Evolutionary conservation across 305 asterid genomes (phyloP), one percentile per base, ranked within the genome.

Genomic region (Fraxinus velutina): DNA sequence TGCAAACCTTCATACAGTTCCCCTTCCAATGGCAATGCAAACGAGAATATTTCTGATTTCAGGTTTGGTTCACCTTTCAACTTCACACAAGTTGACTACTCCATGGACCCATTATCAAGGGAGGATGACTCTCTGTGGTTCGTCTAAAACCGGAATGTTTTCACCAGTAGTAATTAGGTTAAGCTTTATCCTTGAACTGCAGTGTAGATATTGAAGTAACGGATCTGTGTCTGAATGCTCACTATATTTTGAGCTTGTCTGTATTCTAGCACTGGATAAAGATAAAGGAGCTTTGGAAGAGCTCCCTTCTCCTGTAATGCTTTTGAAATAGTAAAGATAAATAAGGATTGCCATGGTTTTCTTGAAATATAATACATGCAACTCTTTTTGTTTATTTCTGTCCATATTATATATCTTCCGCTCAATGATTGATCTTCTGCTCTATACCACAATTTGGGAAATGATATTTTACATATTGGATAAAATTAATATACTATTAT

Each of bases 61-160:
- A 79, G 81, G 77, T 84, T 88, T 44, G 90, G 85, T 55, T 86
- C 92, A 21, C 94, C 94, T 0, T 85, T 85, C 83, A 80, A 79
- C 79, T 83, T 90, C 21, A 42, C 87, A 19, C 68, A 88, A n/a
- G 80, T 76, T 12, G 92, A 88, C 75, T 83, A 64, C 76, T 82
- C 88, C 13, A 78, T 89, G 33, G 92, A 90, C 64, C 86, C 89
- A 37, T 76, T 85, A 33, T 62, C 86, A 9, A 89, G 85, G 88
- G 90, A 86, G 76, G 92, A 90, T 77, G 87, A 73, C 3, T 82
- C 92, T 9, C 52, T 89, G 68, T 90, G 94, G 94, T 86, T 83
- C 87, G 73, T 85, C 39, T 90, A 80, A 86, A 80, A 30, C 3
- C 77, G 10, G 76, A 75, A 64, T 57, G 34, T 57, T 62, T 62